Percentiles rank a stretch among this genome's conserved stretches.
Evolutionary conservation across 2,329 filamentous ascomycete genomes (phyloP).

Genomic region (Scopulariopsis brevicaulis): DNA sequence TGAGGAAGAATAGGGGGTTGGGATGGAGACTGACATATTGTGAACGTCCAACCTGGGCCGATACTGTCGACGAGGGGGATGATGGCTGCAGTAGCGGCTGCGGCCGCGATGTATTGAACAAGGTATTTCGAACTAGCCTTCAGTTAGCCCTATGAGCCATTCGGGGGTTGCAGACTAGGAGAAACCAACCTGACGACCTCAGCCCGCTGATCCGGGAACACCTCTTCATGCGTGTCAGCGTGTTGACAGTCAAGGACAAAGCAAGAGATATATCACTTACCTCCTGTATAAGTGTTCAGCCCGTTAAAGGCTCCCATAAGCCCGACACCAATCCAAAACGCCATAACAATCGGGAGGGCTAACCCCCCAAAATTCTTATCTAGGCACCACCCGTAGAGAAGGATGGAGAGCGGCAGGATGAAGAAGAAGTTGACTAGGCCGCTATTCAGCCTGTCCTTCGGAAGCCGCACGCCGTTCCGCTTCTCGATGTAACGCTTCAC

Average conservation of each 20-base stretch:
- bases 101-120: conserved; percentile 64
- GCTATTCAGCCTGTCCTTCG: conserved; percentile 57
- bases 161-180: not conserved
- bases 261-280: conserved; percentile 19
- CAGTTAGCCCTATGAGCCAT: not conserved
- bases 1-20: not conserved
- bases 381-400: conserved; percentile 48
- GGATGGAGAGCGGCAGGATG: conserved; percentile 48
- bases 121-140: conserved; percentile 57
- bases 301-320: conserved; percentile 68
- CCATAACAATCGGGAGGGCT: conserved; percentile 54
- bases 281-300: conserved; percentile 44
- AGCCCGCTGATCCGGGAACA: conserved; percentile 35
- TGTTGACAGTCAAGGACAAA: conserved; percentile 51
- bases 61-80: conserved; percentile 64
- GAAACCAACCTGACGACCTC: conserved; percentile 52
- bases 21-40: conserved; percentile 31
- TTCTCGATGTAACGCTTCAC: conserved; percentile 54
- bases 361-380: conserved; percentile 38
- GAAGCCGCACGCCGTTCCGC: conserved; percentile 44
- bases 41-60: conserved; percentile 74
- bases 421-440: conserved; percentile 44
- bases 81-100: conserved; percentile 57
- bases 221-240: conserved; percentile 48
- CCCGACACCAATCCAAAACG: conserved; percentile 64